These are phyloP conservation scores for Henckelia pumila DNA, from an alignment of 257 asterid species.

Conservation along the genomic window DNA sequence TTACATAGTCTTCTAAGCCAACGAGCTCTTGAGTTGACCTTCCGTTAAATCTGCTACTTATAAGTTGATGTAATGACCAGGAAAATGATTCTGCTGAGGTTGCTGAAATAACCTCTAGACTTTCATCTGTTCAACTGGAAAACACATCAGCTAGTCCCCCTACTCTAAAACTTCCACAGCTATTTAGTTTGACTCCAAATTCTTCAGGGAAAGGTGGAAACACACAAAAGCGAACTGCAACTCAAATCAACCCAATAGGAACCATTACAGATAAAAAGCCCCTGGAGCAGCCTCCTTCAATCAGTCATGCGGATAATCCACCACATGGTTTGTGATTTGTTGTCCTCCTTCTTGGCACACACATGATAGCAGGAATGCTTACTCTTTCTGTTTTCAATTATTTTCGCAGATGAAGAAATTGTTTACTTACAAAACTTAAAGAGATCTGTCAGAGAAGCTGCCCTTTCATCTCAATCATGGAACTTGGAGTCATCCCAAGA, in stretches of 20 bases:
- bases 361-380: slow-evolving; percentile 16
- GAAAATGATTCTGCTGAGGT: slow-evolving; percentile 68
- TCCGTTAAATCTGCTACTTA: slow-evolving; percentile 22
- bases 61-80: slow-evolving; percentile 40
- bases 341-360: slow-evolving; percentile 19
- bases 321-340: slow-evolving; percentile 54
- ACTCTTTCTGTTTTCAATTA: slow-evolving; percentile 3
- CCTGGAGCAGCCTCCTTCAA: slow-evolving; percentile 48
- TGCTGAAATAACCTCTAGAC: slow-evolving; percentile 66
- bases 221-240: slow-evolving; percentile 55
- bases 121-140: slow-evolving; percentile 80
- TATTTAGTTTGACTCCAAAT: slow-evolving; percentile 84
- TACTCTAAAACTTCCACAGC: slow-evolving; percentile 87
- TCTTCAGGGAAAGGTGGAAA: slow-evolving; percentile 83
- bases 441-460: background rate
- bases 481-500: slow-evolving; percentile 71
- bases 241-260: slow-evolving; percentile 55
- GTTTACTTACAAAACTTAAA: slow-evolving; percentile 47
- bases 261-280: slow-evolving; percentile 47
- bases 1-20: slow-evolving; percentile 20
- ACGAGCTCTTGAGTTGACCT: slow-evolving; percentile 13
- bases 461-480: slow-evolving; percentile 41
- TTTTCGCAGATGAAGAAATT: slow-evolving; percentile 65
- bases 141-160: slow-evolving; percentile 69
- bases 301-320: slow-evolving; percentile 40